Base-by-base conservation (phyloP, 768 basidiomycete species). In the Lactarius vividus region DNA sequence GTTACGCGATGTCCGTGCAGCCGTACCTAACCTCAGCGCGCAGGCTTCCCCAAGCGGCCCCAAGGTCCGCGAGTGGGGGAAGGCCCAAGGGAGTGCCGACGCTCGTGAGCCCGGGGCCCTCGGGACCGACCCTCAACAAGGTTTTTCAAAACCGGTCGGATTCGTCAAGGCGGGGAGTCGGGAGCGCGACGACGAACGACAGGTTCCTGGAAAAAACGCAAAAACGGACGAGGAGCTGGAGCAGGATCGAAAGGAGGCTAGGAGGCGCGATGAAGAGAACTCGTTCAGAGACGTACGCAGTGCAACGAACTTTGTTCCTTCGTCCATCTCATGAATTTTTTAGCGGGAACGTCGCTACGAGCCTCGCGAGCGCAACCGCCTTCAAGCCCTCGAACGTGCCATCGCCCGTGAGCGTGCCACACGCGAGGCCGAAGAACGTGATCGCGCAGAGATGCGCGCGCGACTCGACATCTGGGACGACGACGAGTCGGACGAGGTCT, bases 281-380 rank as follows among this genome's bases (percentile, higher is more conserved):
- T 91, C 92, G 5, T 93, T 93, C 76, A 82, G 87, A 74, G 94
- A 94, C 76, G 96, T 94, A 73, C 77, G 66, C 15, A 6, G 90
- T 85, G 18, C 53, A 28, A 29, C 33, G 3, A 9, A 55, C 18
- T 4, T 64, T 42, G 18, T 15, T 55, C 8, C 63, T 31, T 33
- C 35, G 33, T 15, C 37, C 55, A 31, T 55, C 58, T 44, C 16
- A 59, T 52, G 11, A 13, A 49, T 23, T 37, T 23, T 20, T 58
- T 42, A 98, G 94, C 88, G 94, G 55, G 96, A 98, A 75, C 87
- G 95, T 9, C 86, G 92, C n/a, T 95, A 96, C 56, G 96, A 98
- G 71, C 87, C 88, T 11, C 83, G 94, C 63, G 97, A 99, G 75
- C 84, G 94, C 33, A 81, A 86, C 8, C 86, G 95, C 59, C 89